Percentiles rank a stretch among this genome's conserved stretches.
These are phyloP conservation scores for Vitis rupestris DNA, from an alignment of 164 flowering plant genomes.

Conservation along the genomic window DNA sequence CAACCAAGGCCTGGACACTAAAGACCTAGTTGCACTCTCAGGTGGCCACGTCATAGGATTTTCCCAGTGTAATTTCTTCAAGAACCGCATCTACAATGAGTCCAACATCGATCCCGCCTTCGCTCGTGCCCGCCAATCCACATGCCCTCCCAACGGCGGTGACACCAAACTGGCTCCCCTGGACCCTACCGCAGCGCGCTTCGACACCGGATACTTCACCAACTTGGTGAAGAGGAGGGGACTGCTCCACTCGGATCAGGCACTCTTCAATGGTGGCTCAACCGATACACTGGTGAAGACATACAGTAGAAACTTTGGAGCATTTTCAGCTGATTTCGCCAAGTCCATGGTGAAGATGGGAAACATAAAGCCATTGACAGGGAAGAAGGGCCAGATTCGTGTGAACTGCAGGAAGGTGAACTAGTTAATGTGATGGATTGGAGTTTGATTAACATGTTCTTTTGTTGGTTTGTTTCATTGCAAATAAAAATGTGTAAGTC, in stretches of 20 bases:
- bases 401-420: constrained; percentile 31
- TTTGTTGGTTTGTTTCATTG: no score
- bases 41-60: constrained; percentile 36
- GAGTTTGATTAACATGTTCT: no score
- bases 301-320: constrained; percentile 12
- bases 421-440: not conserved
- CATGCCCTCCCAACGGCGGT: constrained; percentile 24
- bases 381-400: constrained; percentile 28
- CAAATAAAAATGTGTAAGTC: no score
- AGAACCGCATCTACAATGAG: constrained; percentile 26
- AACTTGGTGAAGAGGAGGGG: constrained; percentile 24
- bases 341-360: constrained; percentile 35
- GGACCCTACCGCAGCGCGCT: constrained; percentile 12
- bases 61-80: constrained; percentile 25
- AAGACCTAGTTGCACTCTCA: constrained; percentile 47
- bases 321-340: constrained; percentile 26
- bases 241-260: constrained; percentile 35
- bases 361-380: constrained; percentile 17
- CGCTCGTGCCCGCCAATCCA: not conserved
- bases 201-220: constrained; percentile 23
- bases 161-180: constrained; percentile 18
- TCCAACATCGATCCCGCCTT: constrained; percentile 26
- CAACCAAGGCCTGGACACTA: constrained; percentile 25
- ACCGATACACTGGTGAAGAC: constrained; percentile 22
- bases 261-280: constrained; percentile 25